Base-by-base conservation (phyloP, 495 filamentous ascomycete genomes). In the Aspergillus biplanus region DNA sequence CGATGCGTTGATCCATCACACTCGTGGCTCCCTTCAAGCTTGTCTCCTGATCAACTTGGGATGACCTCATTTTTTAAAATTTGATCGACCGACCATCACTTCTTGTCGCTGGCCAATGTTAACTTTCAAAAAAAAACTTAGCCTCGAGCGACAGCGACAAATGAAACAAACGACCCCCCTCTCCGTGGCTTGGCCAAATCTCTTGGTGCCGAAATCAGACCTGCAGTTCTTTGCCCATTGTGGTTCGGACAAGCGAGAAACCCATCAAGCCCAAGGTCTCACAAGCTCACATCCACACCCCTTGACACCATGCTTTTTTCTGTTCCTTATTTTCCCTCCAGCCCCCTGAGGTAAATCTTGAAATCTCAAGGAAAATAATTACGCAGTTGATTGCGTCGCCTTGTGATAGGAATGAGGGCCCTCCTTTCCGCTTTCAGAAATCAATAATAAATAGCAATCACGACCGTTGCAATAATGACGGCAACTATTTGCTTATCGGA, bases 31-130 rank as follows among this genome's bases (percentile, higher is more conserved):
- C 21, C 8, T 50, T 44, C n/a, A 6, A 15, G 39, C 39, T 44
- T 58, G 61, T 56, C 59, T 56, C 61, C 61, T 63, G 61, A 57
- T 46, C 61, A 52, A 62, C 59, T 57, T 31, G 64, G 49, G 37
- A 39, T 39, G 56, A 52, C 31, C 56, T 53, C 39, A 44, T 46
- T 56, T 42, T 16, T 34, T 44, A 39, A 16, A 48, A 32, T 62
- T 53, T 62, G 59, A 66, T 62, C 59, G 55, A 52, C 56, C 33
- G 18, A 50, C 54, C 52, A 50, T 32, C 33, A 18, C 27, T 49
- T 53, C 58, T 61, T 34, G 42, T 56, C 37, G 62, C 50, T 33
- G 35, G 61, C 61, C 55, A 47, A 34, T 59, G 21, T 27, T 50
- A 21, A 7, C 58, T 61, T 53, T 16, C 34, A 27, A 35, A 33